Percentiles rank a stretch among this genome's conserved stretches.
phyloP scores from a whole-genome alignment of 2,329 filamentous ascomycete genomes.

The Ilyonectria robusta region DNA sequence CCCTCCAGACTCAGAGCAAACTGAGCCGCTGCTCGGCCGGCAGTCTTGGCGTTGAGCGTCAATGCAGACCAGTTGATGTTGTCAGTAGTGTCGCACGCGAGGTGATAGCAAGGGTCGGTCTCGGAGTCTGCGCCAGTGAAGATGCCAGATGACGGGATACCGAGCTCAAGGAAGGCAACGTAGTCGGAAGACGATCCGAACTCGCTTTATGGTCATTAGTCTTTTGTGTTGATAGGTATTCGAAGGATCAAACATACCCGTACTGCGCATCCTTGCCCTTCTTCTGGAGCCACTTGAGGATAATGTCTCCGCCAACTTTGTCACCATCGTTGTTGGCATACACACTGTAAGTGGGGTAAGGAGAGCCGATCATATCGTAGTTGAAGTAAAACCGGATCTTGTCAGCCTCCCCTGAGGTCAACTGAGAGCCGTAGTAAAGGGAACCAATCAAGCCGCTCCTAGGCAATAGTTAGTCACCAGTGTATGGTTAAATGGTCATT shows the following conservation, averaged over 20 bases:
- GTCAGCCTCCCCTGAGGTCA: constrained; percentile 57
- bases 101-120: constrained; percentile 57
- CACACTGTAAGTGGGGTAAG: constrained; percentile 56
- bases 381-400: constrained; percentile 78
- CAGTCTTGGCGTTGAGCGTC: constrained; percentile 58
- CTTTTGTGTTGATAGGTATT: neutral
- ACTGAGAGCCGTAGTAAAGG: constrained; percentile 55
- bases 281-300: constrained; percentile 54
- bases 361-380: constrained; percentile 78
- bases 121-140: constrained; percentile 57
- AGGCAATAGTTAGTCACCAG: constrained; percentile 25
- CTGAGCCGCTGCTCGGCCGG: constrained; percentile 65
- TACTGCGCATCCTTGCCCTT: constrained; percentile 53
- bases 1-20: constrained; percentile 55
- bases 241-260: constrained; percentile 39
- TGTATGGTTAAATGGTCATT: accelerated
- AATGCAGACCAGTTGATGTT: constrained; percentile 60
- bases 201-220: constrained; percentile 39
- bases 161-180: constrained; percentile 56
- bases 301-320: constrained; percentile 51
- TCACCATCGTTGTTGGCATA: constrained; percentile 59
- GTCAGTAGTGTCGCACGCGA: constrained; percentile 56
- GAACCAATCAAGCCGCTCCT: constrained; percentile 61
- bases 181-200: constrained; percentile 59
- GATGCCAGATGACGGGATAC: constrained; percentile 58